Base-by-base conservation (phyloP, 495 filamentous ascomycete genomes). In the Lepraria neglecta region DNA sequence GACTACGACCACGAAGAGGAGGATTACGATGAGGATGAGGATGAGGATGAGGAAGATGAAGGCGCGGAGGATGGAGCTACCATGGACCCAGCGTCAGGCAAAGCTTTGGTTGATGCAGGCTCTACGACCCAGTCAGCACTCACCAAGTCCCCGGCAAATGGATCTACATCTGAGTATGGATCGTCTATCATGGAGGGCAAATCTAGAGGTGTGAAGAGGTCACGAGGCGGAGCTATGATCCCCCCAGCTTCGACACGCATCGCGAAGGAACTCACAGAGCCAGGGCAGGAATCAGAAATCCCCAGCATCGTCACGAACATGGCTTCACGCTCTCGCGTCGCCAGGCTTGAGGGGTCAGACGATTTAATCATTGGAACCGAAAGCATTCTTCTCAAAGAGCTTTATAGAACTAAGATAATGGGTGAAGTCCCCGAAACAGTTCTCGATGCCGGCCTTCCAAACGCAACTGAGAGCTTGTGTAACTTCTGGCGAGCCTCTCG, bases 351-450 rank as follows among this genome's bases (percentile, higher is more conserved):
- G 24, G 82, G 84, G 67, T 63, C 74, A 24, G 77, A 80, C 51
- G 75, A 80, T 56, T 63, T 86, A n/a, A 77, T 86, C 40, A 69
- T 83, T 6, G 68, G 71, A n/a, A 86, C 82, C 6, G 83, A 86
- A 66, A 70, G 70, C 17, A 64, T 81, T 70, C 74, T 62, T 61
- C 72, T 53, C 65, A 71, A 48, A 65, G 27, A 50, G 17, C 24
- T 66, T 31, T 52, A 57, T 81, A 33, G 69, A 69, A 50, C 67
- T 66, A 17, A 68, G 86, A 55, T 84, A 83, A 57, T 78, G 86
- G 42, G 82, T 84, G 61, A 79, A 80, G 3, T 74, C 78, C 21
- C 77, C 78, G 77, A 82, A 35, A 73, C 80, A 45, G 78, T 78
- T 64, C 68, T 87, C 33, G 77, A 83, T 35, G 74, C 74, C 31